Evolutionary conservation across 2,329 filamentous ascomycete species (phyloP).

Genomic region (Lasiodiplodia sp.): DNA sequence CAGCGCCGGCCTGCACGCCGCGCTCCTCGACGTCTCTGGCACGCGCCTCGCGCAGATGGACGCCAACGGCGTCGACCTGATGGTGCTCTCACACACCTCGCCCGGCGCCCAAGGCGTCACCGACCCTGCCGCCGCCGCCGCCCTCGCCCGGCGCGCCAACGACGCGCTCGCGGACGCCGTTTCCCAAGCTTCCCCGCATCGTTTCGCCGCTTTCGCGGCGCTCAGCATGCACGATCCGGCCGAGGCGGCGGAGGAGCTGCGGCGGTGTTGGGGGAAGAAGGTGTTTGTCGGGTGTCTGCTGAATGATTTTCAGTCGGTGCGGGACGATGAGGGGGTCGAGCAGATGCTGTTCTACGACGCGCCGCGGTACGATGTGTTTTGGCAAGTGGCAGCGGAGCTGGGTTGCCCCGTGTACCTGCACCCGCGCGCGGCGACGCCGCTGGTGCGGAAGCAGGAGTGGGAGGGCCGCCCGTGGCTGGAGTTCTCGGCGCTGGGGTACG

Average conservation of each 20-base stretch:
- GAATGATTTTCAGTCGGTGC: constrained; percentile 68
- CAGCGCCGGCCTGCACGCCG: neutral
- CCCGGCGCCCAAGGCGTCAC: constrained; percentile 39
- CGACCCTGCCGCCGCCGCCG: constrained; percentile 36
- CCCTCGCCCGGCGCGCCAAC: constrained; percentile 38
- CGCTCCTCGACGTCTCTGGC: neutral
- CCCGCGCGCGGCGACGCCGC: constrained; percentile 63
- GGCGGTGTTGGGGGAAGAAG: constrained; percentile 57
- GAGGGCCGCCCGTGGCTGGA: constrained; percentile 66
- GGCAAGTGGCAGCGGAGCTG: constrained; percentile 64
- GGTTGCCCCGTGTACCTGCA: constrained; percentile 72
- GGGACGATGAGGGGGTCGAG: constrained; percentile 54
- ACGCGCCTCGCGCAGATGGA: constrained; percentile 34
- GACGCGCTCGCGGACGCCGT: constrained; percentile 37
- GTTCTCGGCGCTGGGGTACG: constrained; percentile 47
- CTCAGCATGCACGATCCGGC: constrained; percentile 58
- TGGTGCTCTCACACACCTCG: constrained; percentile 38
- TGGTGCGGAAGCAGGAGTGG: constrained; percentile 66
- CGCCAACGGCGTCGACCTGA: constrained; percentile 37
- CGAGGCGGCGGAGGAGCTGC: constrained; percentile 59
- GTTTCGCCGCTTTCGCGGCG: constrained; percentile 9
- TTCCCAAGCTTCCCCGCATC: constrained; percentile 1
- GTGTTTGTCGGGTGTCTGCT: constrained; percentile 46
- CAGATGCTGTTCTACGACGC: constrained; percentile 71
- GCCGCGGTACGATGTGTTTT: constrained; percentile 68